phyloP scores from a whole-genome alignment of 257 asterid species.

The Lithospermum erythrorhizon region DNA sequence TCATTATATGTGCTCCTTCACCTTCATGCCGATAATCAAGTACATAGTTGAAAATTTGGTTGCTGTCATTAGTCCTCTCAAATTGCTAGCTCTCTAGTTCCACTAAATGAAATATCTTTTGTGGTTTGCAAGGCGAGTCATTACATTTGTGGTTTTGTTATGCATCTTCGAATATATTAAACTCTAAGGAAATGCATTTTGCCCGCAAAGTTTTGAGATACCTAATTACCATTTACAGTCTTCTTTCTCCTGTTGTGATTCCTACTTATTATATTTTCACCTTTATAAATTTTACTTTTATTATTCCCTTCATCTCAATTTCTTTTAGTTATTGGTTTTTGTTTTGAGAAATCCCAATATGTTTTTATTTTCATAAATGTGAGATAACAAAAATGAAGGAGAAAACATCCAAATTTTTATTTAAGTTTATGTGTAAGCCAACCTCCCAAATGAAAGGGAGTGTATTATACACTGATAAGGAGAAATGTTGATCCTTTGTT shows the following conservation, averaged over 20 bases:
- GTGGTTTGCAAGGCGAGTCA: conserved; percentile 51
- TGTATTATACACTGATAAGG: no score
- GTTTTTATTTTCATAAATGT: no score
- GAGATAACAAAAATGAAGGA: no score
- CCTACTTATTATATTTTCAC: conserved; percentile 1
- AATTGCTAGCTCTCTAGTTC: not conserved
- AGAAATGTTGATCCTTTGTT: not conserved
- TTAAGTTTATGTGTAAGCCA: no score
- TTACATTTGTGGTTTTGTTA: conserved; percentile 66
- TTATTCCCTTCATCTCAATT: not conserved
- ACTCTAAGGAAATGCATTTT: conserved; percentile 67
- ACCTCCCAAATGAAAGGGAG: no score
- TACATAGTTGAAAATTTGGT: conserved; percentile 17
- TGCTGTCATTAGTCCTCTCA: conserved; percentile 3
- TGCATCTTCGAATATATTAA: conserved; percentile 43
- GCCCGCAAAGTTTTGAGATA: conserved; percentile 71
- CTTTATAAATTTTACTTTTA: not conserved
- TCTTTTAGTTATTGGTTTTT: conserved; percentile 5
- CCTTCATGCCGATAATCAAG: conserved; percentile 51
- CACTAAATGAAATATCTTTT: not conserved
- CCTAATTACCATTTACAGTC: not conserved
- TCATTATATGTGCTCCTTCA: conserved; percentile 82
- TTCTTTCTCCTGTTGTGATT: not conserved
- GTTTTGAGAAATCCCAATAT: not conserved
- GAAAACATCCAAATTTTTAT: no score